Evolutionary conservation across 257 asterid genomes (phyloP), one percentile per base, ranked within the genome.

Genomic region (Salvia miltiorrhiza): DNA sequence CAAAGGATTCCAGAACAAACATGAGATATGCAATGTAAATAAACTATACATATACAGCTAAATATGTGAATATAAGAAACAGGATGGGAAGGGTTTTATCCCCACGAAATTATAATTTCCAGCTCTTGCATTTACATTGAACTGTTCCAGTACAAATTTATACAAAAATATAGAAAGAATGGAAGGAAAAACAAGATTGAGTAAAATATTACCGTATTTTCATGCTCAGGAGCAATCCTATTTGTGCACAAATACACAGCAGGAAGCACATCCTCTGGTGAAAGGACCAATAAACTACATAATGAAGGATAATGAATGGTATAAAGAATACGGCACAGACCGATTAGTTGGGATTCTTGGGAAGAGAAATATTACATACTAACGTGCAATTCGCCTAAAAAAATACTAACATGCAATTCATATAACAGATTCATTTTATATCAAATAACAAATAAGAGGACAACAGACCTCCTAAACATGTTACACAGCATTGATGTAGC

Each of bases 211-310:
- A 92, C 96, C 91, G 77, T 82, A 75, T 93, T 93, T 82, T 88
- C 96, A 82, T 88, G 95, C 50, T 88, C 95, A 72, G 98, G 96
- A 57, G 98, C 93, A 78, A 93, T 93, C 84, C 81, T 93, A 73
- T 88, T 83, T 58, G 90, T 87, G 77, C 98, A 93, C 84, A 93
- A 81, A 78, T 93, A 93, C 69, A 88, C 82, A 60, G 97, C 89
- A 48, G 98, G 96, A 50, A 89, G 81, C 49, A 89, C 96, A 76
- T 89, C 96, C 78, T 85, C 93, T 5, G 97, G 96, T 44, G 98
- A 88, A 78, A 90, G 83, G 76, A 79, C 87, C 84, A 93, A 81
- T 84, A 93, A 85, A 81, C 98, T 92, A 89, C 67, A 72, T 23
- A 72, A 67, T 37, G 26, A 71, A 81, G 70, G 75, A 74, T 21